Evolutionary conservation across 2,329 filamentous ascomycete genomes (phyloP).

Genomic region (Eurotiales sp.): DNA sequence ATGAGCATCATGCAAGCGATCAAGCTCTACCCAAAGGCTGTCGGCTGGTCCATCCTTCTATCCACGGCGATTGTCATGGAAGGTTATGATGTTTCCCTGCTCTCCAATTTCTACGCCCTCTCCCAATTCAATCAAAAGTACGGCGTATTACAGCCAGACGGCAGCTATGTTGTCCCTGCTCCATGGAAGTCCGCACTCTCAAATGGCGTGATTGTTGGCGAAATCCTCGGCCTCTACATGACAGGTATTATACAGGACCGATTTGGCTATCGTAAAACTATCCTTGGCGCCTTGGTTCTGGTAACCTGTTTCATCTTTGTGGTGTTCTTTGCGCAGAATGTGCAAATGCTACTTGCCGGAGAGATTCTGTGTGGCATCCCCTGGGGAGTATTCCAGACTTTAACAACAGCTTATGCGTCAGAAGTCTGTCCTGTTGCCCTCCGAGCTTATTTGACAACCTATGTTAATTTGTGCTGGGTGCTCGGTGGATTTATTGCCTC

Average conservation of each 20-base stretch:
- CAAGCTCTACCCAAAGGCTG: constrained; percentile 79
- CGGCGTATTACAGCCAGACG: constrained; percentile 23
- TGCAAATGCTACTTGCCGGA: constrained; percentile 45
- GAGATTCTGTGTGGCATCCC: constrained; percentile 50
- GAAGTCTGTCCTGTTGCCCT: constrained; percentile 45
- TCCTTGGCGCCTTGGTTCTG: constrained; percentile 45
- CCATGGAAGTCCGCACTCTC: constrained; percentile 9
- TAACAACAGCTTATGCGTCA: constrained; percentile 44
- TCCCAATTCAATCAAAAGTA: constrained; percentile 40
- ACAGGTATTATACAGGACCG: constrained; percentile 44
- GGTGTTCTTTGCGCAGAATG: constrained; percentile 48
- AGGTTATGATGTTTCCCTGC: constrained; percentile 75
- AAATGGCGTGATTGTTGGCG: constrained; percentile 6
- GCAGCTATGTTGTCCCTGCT: constrained; percentile 31
- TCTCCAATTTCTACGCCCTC: constrained; percentile 70
- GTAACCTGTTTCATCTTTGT: constrained; percentile 48
- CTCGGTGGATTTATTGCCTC: constrained; percentile 51
- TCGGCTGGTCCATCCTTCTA: constrained; percentile 77
- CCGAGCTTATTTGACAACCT: constrained; percentile 44
- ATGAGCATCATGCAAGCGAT: constrained; percentile 75
- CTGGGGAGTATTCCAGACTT: constrained; percentile 50
- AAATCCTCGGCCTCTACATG: constrained; percentile 4
- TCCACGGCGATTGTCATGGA: constrained; percentile 90
- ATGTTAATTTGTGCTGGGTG: constrained; percentile 45
- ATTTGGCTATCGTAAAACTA: constrained; percentile 26